Percentiles rank a stretch among this genome's conserved stretches.
phyloP scores from a whole-genome alignment of 1,284 basidiomycete species.

The Sanghuangporus baumii region DNA sequence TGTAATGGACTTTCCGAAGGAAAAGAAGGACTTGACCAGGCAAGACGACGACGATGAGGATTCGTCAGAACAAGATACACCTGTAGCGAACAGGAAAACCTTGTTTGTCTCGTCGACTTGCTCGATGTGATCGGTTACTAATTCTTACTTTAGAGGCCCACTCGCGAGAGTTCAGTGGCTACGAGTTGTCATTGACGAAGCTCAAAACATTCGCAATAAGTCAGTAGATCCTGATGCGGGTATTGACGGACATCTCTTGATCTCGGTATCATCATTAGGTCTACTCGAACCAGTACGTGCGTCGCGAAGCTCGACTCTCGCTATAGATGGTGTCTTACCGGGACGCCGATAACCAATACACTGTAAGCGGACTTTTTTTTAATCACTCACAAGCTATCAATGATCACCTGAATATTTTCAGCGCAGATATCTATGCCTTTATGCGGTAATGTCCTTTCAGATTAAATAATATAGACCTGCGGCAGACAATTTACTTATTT shows the following conservation, averaged over 20 bases:
- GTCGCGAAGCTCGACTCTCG: constrained; percentile 52
- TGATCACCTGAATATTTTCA: constrained; percentile 22
- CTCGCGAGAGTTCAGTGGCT: constrained; percentile 53
- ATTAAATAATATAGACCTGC: background rate
- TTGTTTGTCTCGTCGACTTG: constrained; percentile 26
- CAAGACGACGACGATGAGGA: constrained; percentile 21
- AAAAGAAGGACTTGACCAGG: constrained; percentile 32
- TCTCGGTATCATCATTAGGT: constrained; percentile 26
- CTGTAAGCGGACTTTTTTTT: constrained; percentile 34
- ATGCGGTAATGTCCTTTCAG: constrained; percentile 28
- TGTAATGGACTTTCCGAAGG: constrained; percentile 46
- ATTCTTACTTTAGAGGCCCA: constrained; percentile 37
- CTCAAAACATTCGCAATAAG: constrained; percentile 65
- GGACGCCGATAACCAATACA: constrained; percentile 66
- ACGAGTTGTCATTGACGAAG: constrained; percentile 62
- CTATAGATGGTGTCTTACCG: constrained; percentile 68
- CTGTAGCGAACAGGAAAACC: constrained; percentile 22
- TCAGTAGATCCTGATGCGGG: background rate
- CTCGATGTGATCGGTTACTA: background rate
- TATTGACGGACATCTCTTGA: background rate
- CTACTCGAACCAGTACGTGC: constrained; percentile 50
- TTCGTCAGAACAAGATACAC: constrained; percentile 14
- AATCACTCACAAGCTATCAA: background rate
- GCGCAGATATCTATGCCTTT: constrained; percentile 64
- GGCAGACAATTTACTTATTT: background rate